These are phyloP conservation scores for Candida wancherniae DNA, from an alignment of 805 yeast genomes.

Conservation along the genomic window DNA sequence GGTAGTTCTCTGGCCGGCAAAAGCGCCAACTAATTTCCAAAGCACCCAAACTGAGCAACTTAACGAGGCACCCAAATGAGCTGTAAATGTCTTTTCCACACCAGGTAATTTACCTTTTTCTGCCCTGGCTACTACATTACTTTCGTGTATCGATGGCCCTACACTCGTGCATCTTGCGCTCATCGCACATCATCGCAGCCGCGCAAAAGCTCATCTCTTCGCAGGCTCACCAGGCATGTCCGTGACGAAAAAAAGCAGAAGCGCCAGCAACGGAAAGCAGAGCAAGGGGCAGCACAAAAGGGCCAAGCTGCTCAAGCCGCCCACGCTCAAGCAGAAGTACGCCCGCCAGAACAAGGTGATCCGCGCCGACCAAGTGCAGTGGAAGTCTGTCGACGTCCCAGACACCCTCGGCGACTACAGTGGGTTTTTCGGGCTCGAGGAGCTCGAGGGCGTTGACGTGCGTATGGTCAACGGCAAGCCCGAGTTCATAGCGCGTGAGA, in stretches of 20 bases:
- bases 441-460: constrained; percentile 88
- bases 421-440: constrained; percentile 91
- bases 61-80: too few relatives aligned
- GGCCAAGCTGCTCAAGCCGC: constrained; percentile 14
- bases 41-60: too few relatives aligned
- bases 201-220: not conserved
- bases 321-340: constrained; percentile 27
- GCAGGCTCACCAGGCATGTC: not conserved
- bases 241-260: not conserved
- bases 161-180: too few relatives aligned
- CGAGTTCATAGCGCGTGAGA: constrained; percentile 41
- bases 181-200: too few relatives aligned
- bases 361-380: constrained; percentile 48
- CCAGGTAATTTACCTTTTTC: too few relatives aligned
- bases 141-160: too few relatives aligned
- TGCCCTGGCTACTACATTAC: too few relatives aligned
- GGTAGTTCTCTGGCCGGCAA: too few relatives aligned
- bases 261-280: constrained; percentile 2
- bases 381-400: constrained; percentile 83
- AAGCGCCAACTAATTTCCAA: too few relatives aligned
- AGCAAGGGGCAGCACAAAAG: not conserved
- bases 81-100: too few relatives aligned
- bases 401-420: constrained; percentile 82
- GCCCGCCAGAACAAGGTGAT: constrained; percentile 38
- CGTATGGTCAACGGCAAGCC: constrained; percentile 66